Percentiles rank a stretch among this genome's conserved stretches.
phyloP scores from a whole-genome alignment of 306 rosid genomes.

The Carpinus fangiana region DNA sequence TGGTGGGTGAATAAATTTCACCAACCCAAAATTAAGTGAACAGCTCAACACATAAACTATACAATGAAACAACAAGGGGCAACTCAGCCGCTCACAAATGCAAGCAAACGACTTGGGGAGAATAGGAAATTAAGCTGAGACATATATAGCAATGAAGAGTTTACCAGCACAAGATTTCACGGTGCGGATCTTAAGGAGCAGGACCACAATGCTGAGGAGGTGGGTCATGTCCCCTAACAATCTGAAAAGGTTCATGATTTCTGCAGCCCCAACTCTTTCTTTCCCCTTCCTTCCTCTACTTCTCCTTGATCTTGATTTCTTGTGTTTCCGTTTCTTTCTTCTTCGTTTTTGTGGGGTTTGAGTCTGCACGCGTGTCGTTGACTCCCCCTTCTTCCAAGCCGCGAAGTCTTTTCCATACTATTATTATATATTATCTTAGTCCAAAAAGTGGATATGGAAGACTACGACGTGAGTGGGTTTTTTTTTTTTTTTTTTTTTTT shows the following conservation, averaged over 20 bases:
- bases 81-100: not conserved
- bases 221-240: constrained; percentile 39
- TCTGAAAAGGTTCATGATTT: constrained; percentile 27
- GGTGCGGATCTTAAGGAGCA: constrained; percentile 32
- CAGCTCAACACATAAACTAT: not conserved
- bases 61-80: not conserved
- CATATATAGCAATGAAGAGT: not conserved
- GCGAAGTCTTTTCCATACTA: too few species aligned
- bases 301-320: too few species aligned
- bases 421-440: too few species aligned
- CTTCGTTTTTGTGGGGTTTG: too few species aligned
- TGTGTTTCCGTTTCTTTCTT: not conserved
- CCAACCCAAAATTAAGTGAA: not conserved
- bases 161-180: constrained; percentile 37
- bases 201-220: constrained; percentile 25
- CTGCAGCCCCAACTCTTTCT: not conserved
- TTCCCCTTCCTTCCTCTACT: not conserved
- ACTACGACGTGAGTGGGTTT: too few species aligned
- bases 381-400: too few species aligned
- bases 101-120: not conserved
- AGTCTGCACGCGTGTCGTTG: too few species aligned
- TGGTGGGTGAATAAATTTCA: not conserved
- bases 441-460: too few species aligned
- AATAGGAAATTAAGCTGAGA: not conserved
- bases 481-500: too few species aligned